A percentile compares a stretch with the other conserved stretches of the same genome.
Conservation (phyloP, 768 basidiomycete species). For the Chiua virens region DNA sequence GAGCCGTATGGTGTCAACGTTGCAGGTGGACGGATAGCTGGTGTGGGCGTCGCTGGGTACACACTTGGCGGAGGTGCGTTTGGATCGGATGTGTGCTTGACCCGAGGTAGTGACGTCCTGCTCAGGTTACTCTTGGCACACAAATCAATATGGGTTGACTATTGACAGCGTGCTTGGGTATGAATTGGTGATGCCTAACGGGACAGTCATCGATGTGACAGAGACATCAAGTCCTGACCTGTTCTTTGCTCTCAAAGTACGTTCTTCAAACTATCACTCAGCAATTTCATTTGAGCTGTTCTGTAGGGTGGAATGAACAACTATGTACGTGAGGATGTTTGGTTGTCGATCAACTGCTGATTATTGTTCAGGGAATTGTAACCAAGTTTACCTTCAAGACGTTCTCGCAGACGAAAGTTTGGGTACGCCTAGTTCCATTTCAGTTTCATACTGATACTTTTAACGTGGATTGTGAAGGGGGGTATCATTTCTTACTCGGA, state of each 20-base stretch:
- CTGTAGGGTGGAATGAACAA: conserved; percentile 59
- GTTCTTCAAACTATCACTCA: neutral
- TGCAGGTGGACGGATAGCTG: conserved; percentile 51
- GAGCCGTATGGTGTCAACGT: conserved; percentile 49
- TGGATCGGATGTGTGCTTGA: too few species aligned
- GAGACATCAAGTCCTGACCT: conserved; percentile 34
- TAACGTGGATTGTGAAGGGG: conserved; percentile 34
- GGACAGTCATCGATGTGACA: conserved; percentile 38
- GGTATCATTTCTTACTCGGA: conserved; percentile 39
- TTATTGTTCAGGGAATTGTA: conserved; percentile 48
- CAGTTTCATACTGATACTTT: neutral
- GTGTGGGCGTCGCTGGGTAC: conserved; percentile 57
- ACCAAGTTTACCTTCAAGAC: conserved; percentile 55
- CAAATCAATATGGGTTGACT: conserved; percentile 59
- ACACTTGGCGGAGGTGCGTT: conserved; percentile 50
- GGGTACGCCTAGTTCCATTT: conserved; percentile 44
- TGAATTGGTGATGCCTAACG: conserved; percentile 51
- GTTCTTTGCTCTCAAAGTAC: conserved; percentile 42
- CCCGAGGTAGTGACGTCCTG: neutral
- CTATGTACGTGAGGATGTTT: conserved; percentile 34
- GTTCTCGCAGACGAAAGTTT: conserved; percentile 52
- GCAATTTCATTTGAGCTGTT: neutral
- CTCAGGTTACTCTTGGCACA: conserved; percentile 58
- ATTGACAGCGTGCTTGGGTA: conserved; percentile 50
- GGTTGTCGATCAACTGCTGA: neutral